These are phyloP conservation scores for Wickerhamomyces silvicola DNA, from an alignment of 805 yeast species.

Conservation along the genomic window DNA sequence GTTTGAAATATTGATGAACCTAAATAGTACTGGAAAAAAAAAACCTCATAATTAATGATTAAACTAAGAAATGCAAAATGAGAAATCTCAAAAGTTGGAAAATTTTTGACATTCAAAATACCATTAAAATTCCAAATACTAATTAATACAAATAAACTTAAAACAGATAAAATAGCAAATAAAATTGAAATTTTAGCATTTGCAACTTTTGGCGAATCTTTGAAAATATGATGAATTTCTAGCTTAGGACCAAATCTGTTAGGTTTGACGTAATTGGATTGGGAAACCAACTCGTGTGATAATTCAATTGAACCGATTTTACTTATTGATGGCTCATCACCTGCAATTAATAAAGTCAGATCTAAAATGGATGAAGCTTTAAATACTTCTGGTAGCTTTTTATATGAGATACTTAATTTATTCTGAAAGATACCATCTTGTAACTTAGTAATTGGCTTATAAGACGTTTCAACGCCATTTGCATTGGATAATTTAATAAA, in stretches of 20 bases:
- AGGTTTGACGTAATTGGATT: constrained; percentile 10
- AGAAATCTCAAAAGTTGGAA: constrained; percentile 8
- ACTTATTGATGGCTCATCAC: constrained; percentile 6
- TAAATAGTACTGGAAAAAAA: constrained; percentile 21
- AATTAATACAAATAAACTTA: constrained; percentile 9
- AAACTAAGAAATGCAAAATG: constrained; percentile 14
- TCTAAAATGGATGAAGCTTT: constrained; percentile 10
- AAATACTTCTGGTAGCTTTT: constrained; percentile 19
- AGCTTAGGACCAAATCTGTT: constrained; percentile 18
- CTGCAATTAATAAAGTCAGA: constrained; percentile 14
- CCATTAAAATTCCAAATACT: constrained; percentile 15
- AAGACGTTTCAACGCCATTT: constrained; percentile 20
- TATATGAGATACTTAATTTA: constrained; percentile 13
- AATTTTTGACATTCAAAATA: constrained; percentile 18
- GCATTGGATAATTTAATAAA: constrained; percentile 15
- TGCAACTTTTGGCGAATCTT: constrained; percentile 17
- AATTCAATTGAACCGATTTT: constrained; percentile 17
- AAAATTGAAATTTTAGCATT: constrained; percentile 12
- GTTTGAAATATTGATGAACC: constrained; percentile 21
- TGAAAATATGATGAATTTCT: constrained; percentile 23
- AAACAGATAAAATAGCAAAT: constrained; percentile 13
- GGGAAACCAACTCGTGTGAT: constrained; percentile 10
- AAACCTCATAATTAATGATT: constrained; percentile 16
- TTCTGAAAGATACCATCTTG: constrained; percentile 6
- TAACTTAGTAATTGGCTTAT: constrained; percentile 18